Evolutionary conservation across 352 stramenopile species (phyloP).

Genomic region (Globisporangium acanthophoron): DNA sequence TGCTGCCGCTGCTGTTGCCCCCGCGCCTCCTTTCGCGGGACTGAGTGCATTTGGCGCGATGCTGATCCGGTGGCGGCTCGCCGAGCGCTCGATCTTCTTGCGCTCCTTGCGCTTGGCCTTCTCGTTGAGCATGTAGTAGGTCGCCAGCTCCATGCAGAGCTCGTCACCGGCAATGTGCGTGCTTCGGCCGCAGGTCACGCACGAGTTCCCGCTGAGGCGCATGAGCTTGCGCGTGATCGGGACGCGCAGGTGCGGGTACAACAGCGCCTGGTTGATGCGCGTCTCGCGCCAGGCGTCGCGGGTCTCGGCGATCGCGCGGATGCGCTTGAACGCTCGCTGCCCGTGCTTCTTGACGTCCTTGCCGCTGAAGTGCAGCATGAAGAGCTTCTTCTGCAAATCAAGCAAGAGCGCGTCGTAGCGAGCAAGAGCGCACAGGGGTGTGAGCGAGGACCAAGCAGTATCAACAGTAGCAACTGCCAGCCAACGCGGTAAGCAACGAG

Average conservation of each 20-base stretch:
- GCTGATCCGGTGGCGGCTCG: slow-evolving; percentile 52
- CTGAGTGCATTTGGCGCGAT: slow-evolving; percentile 13
- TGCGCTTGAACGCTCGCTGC: slow-evolving; percentile 28
- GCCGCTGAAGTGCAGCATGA: slow-evolving; percentile 57
- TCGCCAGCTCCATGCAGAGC: slow-evolving; percentile 69
- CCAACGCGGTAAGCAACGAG: background rate
- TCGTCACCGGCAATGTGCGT: slow-evolving; percentile 74
- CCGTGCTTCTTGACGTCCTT: slow-evolving; percentile 67
- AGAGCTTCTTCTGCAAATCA: slow-evolving; percentile 53
- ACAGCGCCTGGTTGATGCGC: slow-evolving; percentile 58
- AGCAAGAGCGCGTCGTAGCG: background rate
- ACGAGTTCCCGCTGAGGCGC: slow-evolving; percentile 73
- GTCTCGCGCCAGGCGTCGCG: slow-evolving; percentile 74
- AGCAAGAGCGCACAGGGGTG: background rate
- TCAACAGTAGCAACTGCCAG: background rate
- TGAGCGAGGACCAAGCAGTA: background rate
- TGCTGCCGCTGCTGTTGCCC: too few species aligned
- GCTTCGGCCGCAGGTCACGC: slow-evolving; percentile 62
- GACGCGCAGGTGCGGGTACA: slow-evolving; percentile 62
- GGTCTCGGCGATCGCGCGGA: slow-evolving; percentile 45
- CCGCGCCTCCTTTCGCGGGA: background rate
- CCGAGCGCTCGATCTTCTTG: slow-evolving; percentile 26
- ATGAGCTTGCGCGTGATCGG: slow-evolving; percentile 82
- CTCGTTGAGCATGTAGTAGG: slow-evolving; percentile 64
- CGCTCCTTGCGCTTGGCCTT: slow-evolving; percentile 46